phyloP scores from a whole-genome alignment of 148 eudicot genomes.

The Vaccinium corymbosum region DNA sequence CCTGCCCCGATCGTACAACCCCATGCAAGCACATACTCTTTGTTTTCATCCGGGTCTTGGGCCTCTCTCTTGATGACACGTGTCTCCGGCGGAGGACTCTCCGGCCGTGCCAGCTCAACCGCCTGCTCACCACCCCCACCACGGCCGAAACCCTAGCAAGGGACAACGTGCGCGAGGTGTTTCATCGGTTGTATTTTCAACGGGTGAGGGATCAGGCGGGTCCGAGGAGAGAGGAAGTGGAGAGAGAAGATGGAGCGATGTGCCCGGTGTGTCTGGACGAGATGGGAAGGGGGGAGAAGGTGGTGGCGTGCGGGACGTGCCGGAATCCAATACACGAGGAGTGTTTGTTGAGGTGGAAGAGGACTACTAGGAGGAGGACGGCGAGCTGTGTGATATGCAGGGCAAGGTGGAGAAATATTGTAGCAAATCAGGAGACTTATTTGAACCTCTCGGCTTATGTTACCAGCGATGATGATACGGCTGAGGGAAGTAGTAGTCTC shows the following conservation, averaged over 20 bases:
- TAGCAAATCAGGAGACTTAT: conserved; percentile 46
- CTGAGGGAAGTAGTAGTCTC: conserved; percentile 13
- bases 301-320: conserved; percentile 73
- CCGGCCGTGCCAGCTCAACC: conserved; percentile 55
- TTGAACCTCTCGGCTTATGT: conserved; percentile 66
- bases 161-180: conserved; percentile 42
- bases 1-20: conserved; percentile 77
- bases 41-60: conserved; percentile 51
- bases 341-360: conserved; percentile 77
- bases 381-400: conserved; percentile 81
- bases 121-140: conserved; percentile 44
- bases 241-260: conserved; percentile 40
- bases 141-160: conserved; percentile 44
- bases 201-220: background rate
- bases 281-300: conserved; percentile 41
- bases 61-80: conserved; percentile 44
- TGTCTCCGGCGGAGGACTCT: conserved; percentile 56
- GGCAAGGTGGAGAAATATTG: conserved; percentile 58
- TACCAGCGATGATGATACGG: conserved; percentile 26
- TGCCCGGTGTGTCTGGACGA: conserved; percentile 92
- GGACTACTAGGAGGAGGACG: conserved; percentile 52
- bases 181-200: conserved; percentile 53
- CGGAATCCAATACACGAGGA: conserved; percentile 69
- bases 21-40: conserved; percentile 87
- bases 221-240: background rate